Evolutionary conservation across 2,329 filamentous ascomycete genomes (phyloP).

Genomic region (Falciphora oryzae): DNA sequence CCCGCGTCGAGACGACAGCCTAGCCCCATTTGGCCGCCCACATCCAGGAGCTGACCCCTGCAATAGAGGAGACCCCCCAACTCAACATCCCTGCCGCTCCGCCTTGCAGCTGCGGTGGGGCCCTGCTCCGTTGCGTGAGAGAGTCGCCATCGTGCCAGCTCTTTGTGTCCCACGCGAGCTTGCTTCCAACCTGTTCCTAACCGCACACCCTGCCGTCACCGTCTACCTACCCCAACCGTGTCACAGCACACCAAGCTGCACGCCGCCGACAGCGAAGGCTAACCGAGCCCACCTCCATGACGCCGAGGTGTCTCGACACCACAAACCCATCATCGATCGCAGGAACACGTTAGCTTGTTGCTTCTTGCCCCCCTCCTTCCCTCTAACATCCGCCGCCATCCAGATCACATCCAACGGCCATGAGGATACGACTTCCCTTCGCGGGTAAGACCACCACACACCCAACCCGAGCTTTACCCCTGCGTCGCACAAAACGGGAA

Average conservation of each 20-base stretch:
- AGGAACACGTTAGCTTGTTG: neutral
- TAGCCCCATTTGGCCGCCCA: neutral
- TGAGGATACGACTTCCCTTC: conserved; percentile 85
- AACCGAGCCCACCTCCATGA: neutral
- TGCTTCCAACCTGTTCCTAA: neutral
- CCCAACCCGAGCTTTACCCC: neutral
- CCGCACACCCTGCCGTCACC: no score
- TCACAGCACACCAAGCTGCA: neutral
- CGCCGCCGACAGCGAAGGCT: neutral
- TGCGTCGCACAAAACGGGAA: neutral
- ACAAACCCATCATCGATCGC: neutral
- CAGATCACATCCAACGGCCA: conserved; percentile 29
- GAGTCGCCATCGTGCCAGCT: neutral
- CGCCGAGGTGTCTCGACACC: neutral
- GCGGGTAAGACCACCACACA: conserved; percentile 55
- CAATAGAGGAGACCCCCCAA: neutral
- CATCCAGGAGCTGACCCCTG: neutral
- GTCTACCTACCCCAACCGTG: neutral
- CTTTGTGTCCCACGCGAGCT: neutral
- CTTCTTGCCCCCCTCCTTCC: neutral
- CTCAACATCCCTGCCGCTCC: neutral
- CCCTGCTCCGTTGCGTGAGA: neutral
- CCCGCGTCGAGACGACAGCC: neutral
- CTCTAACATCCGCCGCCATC: neutral
- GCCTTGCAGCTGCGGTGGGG: neutral